Base-by-base conservation (phyloP, 2,329 filamentous ascomycete species). In the Verticillium klebahnii region DNA sequence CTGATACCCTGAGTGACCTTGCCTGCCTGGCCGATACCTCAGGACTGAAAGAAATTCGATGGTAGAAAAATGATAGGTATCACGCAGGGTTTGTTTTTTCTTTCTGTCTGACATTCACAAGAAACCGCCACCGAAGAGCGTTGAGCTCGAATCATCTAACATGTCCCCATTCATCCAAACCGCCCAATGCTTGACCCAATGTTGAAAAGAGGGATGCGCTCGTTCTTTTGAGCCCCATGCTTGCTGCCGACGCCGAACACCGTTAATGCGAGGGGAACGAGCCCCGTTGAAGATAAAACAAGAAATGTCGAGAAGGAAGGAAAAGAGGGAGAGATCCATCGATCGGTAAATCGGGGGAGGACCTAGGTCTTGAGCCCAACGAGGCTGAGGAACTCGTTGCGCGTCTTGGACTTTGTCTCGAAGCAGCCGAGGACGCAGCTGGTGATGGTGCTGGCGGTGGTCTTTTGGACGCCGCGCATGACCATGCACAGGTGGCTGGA, bases 381-480 rank as follows among this genome's bases (percentile, higher is more conserved):
- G 39, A 99, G 82, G 69, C 89, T 97, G 72, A 99, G 78, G 72
- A 99, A 99, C 77, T 99, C 95, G 73, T 97, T 96, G 69, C 95
- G 84, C 12, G 94, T 97, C 83, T 97, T 97, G 64, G 92, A 92
- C 69, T 91, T 92, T 64, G 89, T 89, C 72, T 97, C 89, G 82
- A 99, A 96, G 70, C 93, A 93, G 45, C 95, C 95, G n/a, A 98
- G 85, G 78, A 99, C 96, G 74, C 94, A 98, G 79, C 93, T 97
- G 19, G 95, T 99, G 40, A 96, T 95, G 7, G 95, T 98, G 19
- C 86, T 90, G 58, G 91, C 89, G 50, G 84, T 86, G 0, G 92
- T 93, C 82, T 99, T 97, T 74, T 97, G 87, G 11, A 99, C 94
- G n/a, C 95, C 95, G 56, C 95, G 87, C 93, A 97, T 98, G 17